Base-by-base conservation (phyloP, 1,284 basidiomycete species). In the Tilletia walkeri region DNA sequence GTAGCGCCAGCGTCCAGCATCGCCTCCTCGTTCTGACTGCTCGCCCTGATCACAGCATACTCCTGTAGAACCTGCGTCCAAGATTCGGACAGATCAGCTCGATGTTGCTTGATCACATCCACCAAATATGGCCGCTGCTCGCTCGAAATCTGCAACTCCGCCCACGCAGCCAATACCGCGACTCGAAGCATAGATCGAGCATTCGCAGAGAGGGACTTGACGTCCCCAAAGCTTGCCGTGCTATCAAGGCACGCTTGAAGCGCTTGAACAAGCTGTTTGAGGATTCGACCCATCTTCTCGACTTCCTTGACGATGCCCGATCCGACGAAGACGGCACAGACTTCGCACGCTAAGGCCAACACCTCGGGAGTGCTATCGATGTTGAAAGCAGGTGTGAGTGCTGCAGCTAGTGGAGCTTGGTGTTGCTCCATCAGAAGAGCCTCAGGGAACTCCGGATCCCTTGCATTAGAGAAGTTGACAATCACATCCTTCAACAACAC, bases 321-420 rank as follows among this genome's bases (percentile, higher is more conserved):
- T 0, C 94, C 94, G 1, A 99, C 93, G 81, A 96, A 99, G 12
- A 94, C 89, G 2, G 95, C 96, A 79, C 95, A 97, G 14, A 95
- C 92, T 80, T 95, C 89, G 30, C 99, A 90, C 0, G 95, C 95
- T 16, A 91, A 90, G 0, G 95, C 92, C 45, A 98, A 83, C 30
- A 99, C 95, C 82, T 99, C 95, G 0, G 95, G 95, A 0, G 94
- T 94, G 0, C 94, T 93, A 82, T 99, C 96, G 0, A 91, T 87
- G 3, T 92, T 92, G 81, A 99, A 99, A 0, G 95, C 95, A 0
- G 96, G 95, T 0, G 95, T 99, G n/a, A 99, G 87, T 0, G 96
- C 96, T 2, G 96, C 94, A 1, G 95, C 95, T 72, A 99, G 96
- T 0, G 96, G 95, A 0, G 96, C 96, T 85, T 99, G 95, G 84